These are phyloP conservation scores for Chimonanthus salicifolius DNA, from an alignment of 164 flowering plant genomes.

Conservation along the genomic window DNA sequence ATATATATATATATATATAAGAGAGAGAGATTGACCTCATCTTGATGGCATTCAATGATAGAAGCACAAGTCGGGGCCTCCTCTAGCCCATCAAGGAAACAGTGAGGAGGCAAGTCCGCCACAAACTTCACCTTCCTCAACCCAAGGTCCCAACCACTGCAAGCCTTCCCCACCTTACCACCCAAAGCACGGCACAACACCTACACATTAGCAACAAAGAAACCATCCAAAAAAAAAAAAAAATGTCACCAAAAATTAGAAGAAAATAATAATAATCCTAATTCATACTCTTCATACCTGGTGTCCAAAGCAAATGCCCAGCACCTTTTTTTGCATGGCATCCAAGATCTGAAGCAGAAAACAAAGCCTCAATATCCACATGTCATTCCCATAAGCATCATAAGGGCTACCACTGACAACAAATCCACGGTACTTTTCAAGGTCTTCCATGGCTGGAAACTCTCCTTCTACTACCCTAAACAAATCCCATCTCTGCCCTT, in stretches of 20 bases:
- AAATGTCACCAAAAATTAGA: not conserved
- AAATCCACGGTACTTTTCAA: slow-evolving; percentile 58
- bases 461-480: slow-evolving; percentile 67
- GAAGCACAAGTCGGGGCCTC: slow-evolving; percentile 39
- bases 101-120: slow-evolving; percentile 25
- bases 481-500: slow-evolving; percentile 74
- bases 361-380: slow-evolving; percentile 68
- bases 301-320: slow-evolving; percentile 87
- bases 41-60: slow-evolving; percentile 78
- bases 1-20: not conserved
- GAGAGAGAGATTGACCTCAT: slow-evolving; percentile 36
- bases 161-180: slow-evolving; percentile 56
- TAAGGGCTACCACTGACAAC: slow-evolving; percentile 71
- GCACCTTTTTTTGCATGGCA: slow-evolving; percentile 62
- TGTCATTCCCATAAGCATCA: slow-evolving; percentile 71
- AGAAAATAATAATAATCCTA: not conserved
- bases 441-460: slow-evolving; percentile 54
- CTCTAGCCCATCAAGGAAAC: slow-evolving; percentile 17
- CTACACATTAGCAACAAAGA: slow-evolving; percentile 15
- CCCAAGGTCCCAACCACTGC: slow-evolving; percentile 73
- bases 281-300: slow-evolving; percentile 34
- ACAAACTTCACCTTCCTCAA: slow-evolving; percentile 50
- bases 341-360: slow-evolving; percentile 44
- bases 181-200: slow-evolving; percentile 72
- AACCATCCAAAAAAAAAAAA: not conserved